Conservation (phyloP, 352 stramenopile species). For the Globisporangium iwayamae region DNA sequence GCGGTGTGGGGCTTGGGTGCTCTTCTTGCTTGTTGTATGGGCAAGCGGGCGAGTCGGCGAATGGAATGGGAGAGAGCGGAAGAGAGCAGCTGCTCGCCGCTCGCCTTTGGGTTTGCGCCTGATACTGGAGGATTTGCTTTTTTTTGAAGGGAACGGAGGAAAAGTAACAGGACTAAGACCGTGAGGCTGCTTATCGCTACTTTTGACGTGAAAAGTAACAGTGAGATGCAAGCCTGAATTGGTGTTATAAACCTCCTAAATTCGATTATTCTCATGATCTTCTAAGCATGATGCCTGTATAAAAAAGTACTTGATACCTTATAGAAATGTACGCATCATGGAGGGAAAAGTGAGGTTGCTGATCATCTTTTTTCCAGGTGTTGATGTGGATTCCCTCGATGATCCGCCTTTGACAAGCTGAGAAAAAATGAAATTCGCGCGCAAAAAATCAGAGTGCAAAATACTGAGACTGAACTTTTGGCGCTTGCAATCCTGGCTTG, state of each 20-base stretch:
- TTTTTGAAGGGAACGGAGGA: slow-evolving; percentile 3
- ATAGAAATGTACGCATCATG: background rate
- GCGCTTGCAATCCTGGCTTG: too few species aligned
- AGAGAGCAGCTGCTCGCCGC: slow-evolving; percentile 8
- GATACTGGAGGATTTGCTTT: slow-evolving; percentile 5
- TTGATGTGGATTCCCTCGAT: background rate
- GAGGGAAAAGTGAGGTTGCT: background rate
- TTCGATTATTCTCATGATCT: accelerated
- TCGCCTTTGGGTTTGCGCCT: background rate
- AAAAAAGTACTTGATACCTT: too few species aligned
- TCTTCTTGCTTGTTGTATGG: background rate
- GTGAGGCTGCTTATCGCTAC: background rate
- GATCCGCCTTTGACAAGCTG: background rate
- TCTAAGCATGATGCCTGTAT: background rate
- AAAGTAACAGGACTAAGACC: slow-evolving; percentile 2
- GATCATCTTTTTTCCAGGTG: background rate
- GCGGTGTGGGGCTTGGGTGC: background rate
- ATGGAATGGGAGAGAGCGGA: slow-evolving; percentile 10
- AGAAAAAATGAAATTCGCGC: background rate
- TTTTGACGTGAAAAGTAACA: background rate
- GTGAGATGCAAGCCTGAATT: background rate
- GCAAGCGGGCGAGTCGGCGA: slow-evolving; percentile 9
- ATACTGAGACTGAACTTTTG: too few species aligned
- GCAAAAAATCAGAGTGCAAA: background rate
- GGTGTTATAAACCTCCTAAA: background rate